Base-by-base conservation (phyloP, 495 filamentous ascomycete genomes). In the Penicillium flavigenum region DNA sequence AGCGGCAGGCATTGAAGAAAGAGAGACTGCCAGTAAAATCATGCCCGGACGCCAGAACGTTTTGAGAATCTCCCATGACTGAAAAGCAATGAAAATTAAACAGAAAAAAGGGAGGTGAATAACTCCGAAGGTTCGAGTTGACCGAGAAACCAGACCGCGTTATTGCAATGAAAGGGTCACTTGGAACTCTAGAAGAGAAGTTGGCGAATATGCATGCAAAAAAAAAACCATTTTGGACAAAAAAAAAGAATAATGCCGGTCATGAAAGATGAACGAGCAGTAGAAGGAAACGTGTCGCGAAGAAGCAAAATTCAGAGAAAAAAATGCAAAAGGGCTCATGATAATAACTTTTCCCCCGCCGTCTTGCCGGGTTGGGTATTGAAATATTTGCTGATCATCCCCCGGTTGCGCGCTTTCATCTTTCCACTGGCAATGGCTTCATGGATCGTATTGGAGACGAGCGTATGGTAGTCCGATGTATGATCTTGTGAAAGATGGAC, bases 331-430 rank as follows among this genome's bases (percentile, higher is more conserved):
- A 59, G 29, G 45, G 63, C 56, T 69, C 60, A 49, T 58, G 52
- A 62, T 58, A 57, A 62, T 58, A 57, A 51, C 47, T 62, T 47
- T 56, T 55, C 56, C 50, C 19, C 11, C 29, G 52, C 46, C 54
- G 36, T 29, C 19, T 56, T 43, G 38, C 54, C 62, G 50, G 39
- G 54, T 41, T 50, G 63, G 49, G 57, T 54, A 69, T 77, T 72
- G 61, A 81, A 63, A 39, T 76, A 63, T 54, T 69, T 72, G 59
- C 74, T 64, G 56, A 84, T 72, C 66, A 76, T 84, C 68, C 80
- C 78, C 58, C 82, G 78, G 64, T 82, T 87, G 66, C 75, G 76
- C 58, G 77, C 56, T 52, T 82, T 81, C 50, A 85, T 76, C 29
- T 72, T 73, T 46, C 79, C 79, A 67, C 84, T 81, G 43, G 31